Evolutionary conservation across 2,329 filamentous ascomycete genomes (phyloP).

Genomic region (Rhytidhysteron rufulum): DNA sequence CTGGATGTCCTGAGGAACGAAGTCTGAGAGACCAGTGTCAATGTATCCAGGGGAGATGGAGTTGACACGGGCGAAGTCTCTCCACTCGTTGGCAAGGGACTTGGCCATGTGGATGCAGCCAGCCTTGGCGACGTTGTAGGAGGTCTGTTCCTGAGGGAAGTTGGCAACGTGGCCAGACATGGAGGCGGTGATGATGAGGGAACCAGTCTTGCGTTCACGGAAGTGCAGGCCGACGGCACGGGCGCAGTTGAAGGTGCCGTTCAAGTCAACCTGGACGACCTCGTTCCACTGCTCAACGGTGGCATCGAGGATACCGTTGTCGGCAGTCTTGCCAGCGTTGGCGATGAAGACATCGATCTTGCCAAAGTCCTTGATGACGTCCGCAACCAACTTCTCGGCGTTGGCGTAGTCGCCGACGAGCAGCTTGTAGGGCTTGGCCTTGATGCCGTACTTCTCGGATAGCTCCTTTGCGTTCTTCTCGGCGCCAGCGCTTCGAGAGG

Average conservation of each 20-base stretch:
- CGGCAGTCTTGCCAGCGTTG: constrained; percentile 68
- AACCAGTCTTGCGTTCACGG: constrained; percentile 61
- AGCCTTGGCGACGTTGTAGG: constrained; percentile 54
- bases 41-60: constrained; percentile 66
- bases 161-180: constrained; percentile 84
- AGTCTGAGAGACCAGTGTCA: constrained; percentile 60
- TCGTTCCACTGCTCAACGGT: constrained; percentile 68
- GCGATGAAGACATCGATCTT: constrained; percentile 65
- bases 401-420: constrained; percentile 55
- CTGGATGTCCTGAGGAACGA: constrained; percentile 61
- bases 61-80: constrained; percentile 66
- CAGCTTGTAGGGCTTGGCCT: constrained; percentile 65
- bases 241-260: constrained; percentile 82
- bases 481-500: constrained; percentile 57
- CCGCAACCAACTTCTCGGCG: constrained; percentile 54
- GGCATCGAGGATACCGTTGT: constrained; percentile 65
- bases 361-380: constrained; percentile 66
- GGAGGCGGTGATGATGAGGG: constrained; percentile 63
- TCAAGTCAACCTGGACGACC: constrained; percentile 82
- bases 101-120: constrained; percentile 62
- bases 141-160: constrained; percentile 66
- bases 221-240: constrained; percentile 82
- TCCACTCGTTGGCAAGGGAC: constrained; percentile 66
- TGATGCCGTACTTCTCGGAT: constrained; percentile 57
- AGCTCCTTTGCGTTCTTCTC: constrained; percentile 65